These are phyloP conservation scores for Fagus sylvatica DNA, from an alignment of 306 rosid genomes.

Conservation along the genomic window DNA sequence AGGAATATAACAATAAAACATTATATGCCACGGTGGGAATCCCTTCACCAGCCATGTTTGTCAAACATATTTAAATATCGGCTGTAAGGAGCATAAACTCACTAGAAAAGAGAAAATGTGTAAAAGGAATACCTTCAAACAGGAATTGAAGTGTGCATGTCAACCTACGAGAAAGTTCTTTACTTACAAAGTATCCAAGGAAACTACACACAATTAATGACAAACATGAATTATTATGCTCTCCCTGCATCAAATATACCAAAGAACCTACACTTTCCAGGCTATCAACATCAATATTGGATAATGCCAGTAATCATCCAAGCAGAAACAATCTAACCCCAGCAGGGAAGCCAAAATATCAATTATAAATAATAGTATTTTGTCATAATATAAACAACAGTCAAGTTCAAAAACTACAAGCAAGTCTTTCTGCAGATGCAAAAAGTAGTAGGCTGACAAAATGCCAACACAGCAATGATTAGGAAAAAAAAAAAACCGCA, in stretches of 20 bases:
- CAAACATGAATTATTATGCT: not conserved
- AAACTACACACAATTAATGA: not conserved
- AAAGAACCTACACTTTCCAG: not conserved
- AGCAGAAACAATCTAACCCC: not conserved
- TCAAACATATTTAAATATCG: not conserved
- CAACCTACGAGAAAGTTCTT: not conserved
- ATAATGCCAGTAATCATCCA: not conserved
- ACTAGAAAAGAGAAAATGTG: not conserved
- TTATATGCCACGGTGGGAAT: not conserved
- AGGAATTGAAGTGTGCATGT: not conserved
- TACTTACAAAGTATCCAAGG: not conserved
- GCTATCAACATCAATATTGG: not conserved
- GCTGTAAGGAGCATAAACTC: not conserved
- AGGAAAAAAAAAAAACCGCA: not conserved
- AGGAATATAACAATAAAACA: not conserved
- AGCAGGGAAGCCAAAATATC: not conserved
- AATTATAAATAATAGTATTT: not conserved
- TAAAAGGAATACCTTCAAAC: not conserved
- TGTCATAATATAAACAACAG: not conserved
- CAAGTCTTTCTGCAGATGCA: constrained; percentile 5
- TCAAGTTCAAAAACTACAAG: constrained; percentile 16
- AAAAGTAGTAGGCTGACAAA: constrained; percentile 19
- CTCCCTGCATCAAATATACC: not conserved
- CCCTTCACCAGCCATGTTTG: not conserved
- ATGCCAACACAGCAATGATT: constrained; percentile 12